phyloP scores from a whole-genome alignment of 2,329 filamentous ascomycete genomes.

The Xylariales sp. region DNA sequence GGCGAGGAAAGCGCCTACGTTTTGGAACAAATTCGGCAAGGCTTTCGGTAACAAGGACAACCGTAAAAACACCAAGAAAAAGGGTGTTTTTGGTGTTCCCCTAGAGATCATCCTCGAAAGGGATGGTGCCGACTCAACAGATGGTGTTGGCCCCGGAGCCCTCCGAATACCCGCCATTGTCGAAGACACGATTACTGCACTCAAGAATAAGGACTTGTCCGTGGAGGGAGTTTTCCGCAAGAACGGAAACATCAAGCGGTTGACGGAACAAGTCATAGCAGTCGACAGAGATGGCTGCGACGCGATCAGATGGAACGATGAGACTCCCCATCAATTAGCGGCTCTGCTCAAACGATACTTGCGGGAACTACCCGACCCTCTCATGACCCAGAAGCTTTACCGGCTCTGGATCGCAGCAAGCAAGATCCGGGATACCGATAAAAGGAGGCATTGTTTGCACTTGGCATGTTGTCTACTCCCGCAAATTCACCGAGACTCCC shows the following conservation, averaged over 20 bases:
- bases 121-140: constrained; percentile 94
- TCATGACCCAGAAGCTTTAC: constrained; percentile 94
- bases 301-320: constrained; percentile 77
- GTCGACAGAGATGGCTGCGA: constrained; percentile 86
- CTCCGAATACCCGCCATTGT: constrained; percentile 88
- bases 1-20: constrained; percentile 79
- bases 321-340: constrained; percentile 89
- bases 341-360: constrained; percentile 94
- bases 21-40: constrained; percentile 98
- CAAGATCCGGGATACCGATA: constrained; percentile 77
- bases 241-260: constrained; percentile 95
- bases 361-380: constrained; percentile 86
- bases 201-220: constrained; percentile 98
- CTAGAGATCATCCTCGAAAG: constrained; percentile 86
- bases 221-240: constrained; percentile 98
- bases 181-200: constrained; percentile 89
- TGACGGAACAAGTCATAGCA: constrained; percentile 78
- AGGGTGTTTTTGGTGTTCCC: constrained; percentile 87
- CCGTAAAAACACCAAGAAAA: constrained; percentile 75
- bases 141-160: constrained; percentile 88
- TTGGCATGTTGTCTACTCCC: constrained; percentile 88
- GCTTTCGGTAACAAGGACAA: constrained; percentile 82
- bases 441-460: constrained; percentile 80
- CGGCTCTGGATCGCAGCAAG: constrained; percentile 84
- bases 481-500: constrained; percentile 85